Conservation (phyloP, 768 basidiomycete genomes). For the Leccinellum albellum region DNA sequence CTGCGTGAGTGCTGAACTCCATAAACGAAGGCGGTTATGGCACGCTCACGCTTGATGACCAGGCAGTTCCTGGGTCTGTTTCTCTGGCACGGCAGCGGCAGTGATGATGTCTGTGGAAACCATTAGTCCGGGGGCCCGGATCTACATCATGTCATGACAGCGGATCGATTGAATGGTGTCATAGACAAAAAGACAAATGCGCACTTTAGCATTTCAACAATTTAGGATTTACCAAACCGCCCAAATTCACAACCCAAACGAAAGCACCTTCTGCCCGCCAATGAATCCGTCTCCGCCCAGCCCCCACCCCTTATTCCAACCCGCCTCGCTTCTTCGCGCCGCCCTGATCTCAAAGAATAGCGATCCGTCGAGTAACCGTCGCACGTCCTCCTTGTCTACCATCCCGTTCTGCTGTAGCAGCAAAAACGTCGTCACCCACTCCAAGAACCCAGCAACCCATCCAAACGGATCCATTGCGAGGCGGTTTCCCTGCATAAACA, state of each 20-base stretch:
- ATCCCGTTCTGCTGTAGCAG: slow-evolving; percentile 38
- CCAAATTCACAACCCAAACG: slow-evolving; percentile 23
- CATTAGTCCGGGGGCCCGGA: too few species aligned
- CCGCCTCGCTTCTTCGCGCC: slow-evolving; percentile 16
- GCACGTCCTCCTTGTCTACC: slow-evolving; percentile 40
- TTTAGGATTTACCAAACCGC: neutral
- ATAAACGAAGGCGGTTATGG: neutral
- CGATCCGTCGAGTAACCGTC: slow-evolving; percentile 40
- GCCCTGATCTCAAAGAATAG: slow-evolving; percentile 33
- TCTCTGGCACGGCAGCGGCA: too few species aligned
- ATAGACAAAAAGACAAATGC: neutral
- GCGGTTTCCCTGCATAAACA: slow-evolving; percentile 29
- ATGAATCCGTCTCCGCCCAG: slow-evolving; percentile 31
- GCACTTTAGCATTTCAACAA: neutral
- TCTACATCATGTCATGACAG: neutral
- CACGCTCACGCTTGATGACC: neutral
- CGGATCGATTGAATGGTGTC: neutral
- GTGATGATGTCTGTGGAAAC: slow-evolving; percentile 18
- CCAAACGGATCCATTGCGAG: slow-evolving; percentile 37
- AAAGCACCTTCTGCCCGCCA: slow-evolving; percentile 28
- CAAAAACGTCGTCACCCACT: slow-evolving; percentile 38
- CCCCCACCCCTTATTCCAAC: slow-evolving; percentile 31
- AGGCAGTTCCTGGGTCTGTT: neutral
- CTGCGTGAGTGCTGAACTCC: slow-evolving; percentile 36
- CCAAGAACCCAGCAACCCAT: slow-evolving; percentile 33